Percentiles rank a stretch among this genome's conserved stretches.
phyloP scores from a whole-genome alignment of 2,329 filamentous ascomycete species.

The Cylindrodendrum hubeiense region DNA sequence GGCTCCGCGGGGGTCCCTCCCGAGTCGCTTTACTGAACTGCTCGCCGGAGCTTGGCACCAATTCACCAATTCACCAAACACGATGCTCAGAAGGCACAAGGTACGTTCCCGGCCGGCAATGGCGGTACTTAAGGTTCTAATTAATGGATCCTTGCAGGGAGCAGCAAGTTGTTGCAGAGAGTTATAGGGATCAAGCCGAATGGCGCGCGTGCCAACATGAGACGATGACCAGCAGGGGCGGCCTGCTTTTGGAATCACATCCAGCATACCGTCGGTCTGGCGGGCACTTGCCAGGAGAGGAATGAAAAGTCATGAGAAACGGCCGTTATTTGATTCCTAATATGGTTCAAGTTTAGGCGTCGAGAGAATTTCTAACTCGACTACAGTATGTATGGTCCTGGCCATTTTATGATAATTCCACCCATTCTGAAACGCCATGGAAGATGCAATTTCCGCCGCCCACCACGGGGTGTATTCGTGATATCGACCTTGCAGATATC shows the following conservation, averaged over 20 bases:
- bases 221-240: conserved; percentile 23
- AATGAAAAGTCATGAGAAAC: conserved; percentile 10
- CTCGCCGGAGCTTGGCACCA: not conserved
- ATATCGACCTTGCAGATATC: conserved; percentile 27
- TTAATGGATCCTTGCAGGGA: conserved; percentile 9
- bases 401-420: conserved; percentile 25
- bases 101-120: not conserved
- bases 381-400: conserved; percentile 18
- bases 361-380: conserved; percentile 11
- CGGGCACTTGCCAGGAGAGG: not conserved
- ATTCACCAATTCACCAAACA: not conserved
- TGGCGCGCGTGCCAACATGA: conserved; percentile 18
- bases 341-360: conserved; percentile 13
- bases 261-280: not conserved
- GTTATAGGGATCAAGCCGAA: conserved; percentile 1
- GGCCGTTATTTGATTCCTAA: conserved; percentile 4
- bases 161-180: conserved; percentile 7
- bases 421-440: conserved; percentile 46
- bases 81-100: not conserved
- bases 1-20: not conserved
- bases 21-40: not conserved
- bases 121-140: not conserved
- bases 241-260: not conserved
- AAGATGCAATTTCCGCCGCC: conserved; percentile 40
- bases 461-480: conserved; percentile 28